A percentile compares a stretch with the other conserved stretches of the same genome.
phyloP scores from a whole-genome alignment of 2,329 filamentous ascomycete genomes.

The Ophiocordyceps camponoti-leonardi region DNA sequence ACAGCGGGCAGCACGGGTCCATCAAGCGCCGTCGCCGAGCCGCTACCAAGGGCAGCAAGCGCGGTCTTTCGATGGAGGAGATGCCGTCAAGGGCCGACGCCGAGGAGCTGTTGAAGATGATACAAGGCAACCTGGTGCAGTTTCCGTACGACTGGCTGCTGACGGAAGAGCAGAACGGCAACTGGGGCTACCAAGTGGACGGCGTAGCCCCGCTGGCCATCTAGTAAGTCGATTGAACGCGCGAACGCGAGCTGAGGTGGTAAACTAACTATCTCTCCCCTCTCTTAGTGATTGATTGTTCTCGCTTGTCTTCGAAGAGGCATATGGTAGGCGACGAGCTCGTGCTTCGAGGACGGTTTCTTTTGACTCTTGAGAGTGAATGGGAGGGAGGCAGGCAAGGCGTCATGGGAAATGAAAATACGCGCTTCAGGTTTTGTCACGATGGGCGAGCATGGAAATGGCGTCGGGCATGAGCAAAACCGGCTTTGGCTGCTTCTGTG shows the following conservation, averaged over 20 bases:
- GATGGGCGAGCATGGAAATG: not conserved
- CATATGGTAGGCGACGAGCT: not conserved
- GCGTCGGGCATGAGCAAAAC: not conserved
- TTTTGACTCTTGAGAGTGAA: not conserved
- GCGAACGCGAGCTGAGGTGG: not conserved
- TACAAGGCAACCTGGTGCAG: conserved; percentile 76
- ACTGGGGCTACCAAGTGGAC: conserved; percentile 95
- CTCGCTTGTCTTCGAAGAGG: not conserved
- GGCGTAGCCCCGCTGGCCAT: conserved; percentile 93
- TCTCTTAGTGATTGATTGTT: not conserved
- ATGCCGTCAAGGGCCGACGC: conserved; percentile 59
- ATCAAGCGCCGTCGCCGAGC: conserved; percentile 47
- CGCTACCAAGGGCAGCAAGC: conserved; percentile 51
- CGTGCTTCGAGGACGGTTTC: no score
- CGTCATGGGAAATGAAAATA: not conserved
- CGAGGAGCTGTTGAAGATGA: conserved; percentile 61
- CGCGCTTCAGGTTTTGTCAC: not conserved
- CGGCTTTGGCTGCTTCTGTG: not conserved
- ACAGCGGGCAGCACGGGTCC: conserved; percentile 29
- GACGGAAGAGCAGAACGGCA: conserved; percentile 78
- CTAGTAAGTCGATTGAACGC: conserved; percentile 48
- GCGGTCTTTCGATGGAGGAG: conserved; percentile 53
- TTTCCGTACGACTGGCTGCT: conserved; percentile 96
- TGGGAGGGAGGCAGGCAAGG: not conserved
- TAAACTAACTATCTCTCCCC: not conserved